phyloP scores from a whole-genome alignment of 2,329 filamentous ascomycete genomes.

The Diplocarpon mali region DNA sequence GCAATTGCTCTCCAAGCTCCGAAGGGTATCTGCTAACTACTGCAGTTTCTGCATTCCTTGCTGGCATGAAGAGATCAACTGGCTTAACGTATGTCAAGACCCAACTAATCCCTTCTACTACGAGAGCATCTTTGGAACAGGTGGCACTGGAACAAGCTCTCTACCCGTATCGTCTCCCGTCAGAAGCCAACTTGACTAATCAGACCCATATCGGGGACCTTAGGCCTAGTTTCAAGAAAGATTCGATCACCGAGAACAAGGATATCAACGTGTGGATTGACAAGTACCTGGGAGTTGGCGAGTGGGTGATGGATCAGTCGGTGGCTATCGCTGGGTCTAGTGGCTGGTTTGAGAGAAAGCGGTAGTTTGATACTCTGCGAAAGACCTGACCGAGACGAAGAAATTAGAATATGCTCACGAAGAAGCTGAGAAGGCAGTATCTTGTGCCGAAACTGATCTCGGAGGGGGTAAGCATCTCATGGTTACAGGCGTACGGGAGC shows the following conservation, averaged over 20 bases:
- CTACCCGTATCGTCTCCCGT: background rate
- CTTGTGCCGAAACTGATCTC: too few species aligned
- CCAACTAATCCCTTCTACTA: background rate
- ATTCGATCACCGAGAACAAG: slow-evolving; percentile 73
- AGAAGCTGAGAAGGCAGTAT: background rate
- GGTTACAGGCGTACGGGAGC: too few species aligned
- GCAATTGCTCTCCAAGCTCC: slow-evolving; percentile 2
- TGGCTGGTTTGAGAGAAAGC: slow-evolving; percentile 81
- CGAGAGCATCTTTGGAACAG: too few species aligned
- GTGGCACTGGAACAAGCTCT: background rate
- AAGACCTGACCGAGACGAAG: background rate
- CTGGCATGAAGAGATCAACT: slow-evolving; percentile 93
- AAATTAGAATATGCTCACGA: background rate
- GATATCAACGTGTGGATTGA: slow-evolving; percentile 81
- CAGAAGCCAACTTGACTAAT: slow-evolving; percentile 32
- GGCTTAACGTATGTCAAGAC: slow-evolving; percentile 80
- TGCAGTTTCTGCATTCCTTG: slow-evolving; percentile 86
- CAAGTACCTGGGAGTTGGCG: slow-evolving; percentile 86
- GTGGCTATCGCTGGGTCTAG: slow-evolving; percentile 83
- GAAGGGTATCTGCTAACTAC: slow-evolving; percentile 14
- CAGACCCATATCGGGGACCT: slow-evolving; percentile 31
- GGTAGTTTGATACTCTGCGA: slow-evolving; percentile 35
- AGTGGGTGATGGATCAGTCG: slow-evolving; percentile 97
- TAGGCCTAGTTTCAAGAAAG: slow-evolving; percentile 75
- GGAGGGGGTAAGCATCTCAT: too few species aligned